Conservation (phyloP, 208 protist species). For the Tritrichomonas foetus region DNA sequence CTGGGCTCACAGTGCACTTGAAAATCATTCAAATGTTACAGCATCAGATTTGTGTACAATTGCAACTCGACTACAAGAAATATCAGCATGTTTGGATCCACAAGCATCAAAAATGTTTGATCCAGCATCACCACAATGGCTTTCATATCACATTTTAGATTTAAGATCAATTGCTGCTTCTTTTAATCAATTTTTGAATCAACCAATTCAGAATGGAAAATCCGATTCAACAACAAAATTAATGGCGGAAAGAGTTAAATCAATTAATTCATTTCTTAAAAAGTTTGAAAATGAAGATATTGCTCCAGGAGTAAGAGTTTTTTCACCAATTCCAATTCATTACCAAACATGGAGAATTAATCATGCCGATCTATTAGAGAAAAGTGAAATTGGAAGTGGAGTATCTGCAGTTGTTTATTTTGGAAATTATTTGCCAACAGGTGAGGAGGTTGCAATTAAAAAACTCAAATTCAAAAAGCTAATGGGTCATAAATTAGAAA, state of each 20-base stretch:
- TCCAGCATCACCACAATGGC: background rate
- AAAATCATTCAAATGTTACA: background rate
- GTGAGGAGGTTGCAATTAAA: background rate
- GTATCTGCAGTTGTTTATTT: background rate
- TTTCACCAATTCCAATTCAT: conserved; percentile 23
- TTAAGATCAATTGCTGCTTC: background rate
- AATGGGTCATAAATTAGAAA: background rate
- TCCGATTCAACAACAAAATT: background rate
- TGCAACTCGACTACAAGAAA: background rate
- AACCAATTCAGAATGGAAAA: background rate
- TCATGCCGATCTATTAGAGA: background rate
- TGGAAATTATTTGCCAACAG: background rate
- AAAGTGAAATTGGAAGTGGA: background rate
- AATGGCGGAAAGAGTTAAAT: background rate
- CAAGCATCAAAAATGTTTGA: background rate
- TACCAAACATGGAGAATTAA: background rate
- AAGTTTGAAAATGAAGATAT: background rate
- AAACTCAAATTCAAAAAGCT: conserved; percentile 12
- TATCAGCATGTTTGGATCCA: background rate
- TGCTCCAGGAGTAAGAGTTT: background rate
- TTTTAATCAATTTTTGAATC: background rate
- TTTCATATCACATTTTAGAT: background rate
- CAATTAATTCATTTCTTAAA: background rate
- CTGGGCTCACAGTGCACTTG: background rate
- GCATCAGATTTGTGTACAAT: background rate